A percentile compares a stretch with the other conserved stretches of the same genome.
These are phyloP conservation scores for Pelargonium exstipulatum DNA, from an alignment of 441 rosid species.

Conservation along the genomic window DNA sequence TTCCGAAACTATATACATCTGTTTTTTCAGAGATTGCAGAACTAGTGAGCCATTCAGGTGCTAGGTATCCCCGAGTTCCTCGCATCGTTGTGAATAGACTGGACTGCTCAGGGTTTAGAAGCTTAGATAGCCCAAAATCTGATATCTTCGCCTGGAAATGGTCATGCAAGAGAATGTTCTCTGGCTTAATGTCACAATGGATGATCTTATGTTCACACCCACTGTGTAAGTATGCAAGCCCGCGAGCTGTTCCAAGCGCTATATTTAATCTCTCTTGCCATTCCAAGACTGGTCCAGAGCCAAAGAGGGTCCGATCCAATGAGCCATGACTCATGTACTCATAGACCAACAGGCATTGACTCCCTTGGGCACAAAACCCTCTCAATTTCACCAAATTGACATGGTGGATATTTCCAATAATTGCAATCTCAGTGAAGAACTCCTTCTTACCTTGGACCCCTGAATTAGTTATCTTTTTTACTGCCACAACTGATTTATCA, in stretches of 20 bases:
- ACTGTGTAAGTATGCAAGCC: constrained; percentile 76
- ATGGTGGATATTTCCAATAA: constrained; percentile 75
- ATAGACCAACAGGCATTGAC: constrained; percentile 63
- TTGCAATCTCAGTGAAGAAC: constrained; percentile 77
- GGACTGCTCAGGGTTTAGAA: constrained; percentile 73
- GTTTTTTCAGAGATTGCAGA: constrained; percentile 77
- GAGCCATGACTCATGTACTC: constrained; percentile 88
- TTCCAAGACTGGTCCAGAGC: constrained; percentile 58
- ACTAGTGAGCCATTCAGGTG: constrained; percentile 93
- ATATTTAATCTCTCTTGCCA: constrained; percentile 84
- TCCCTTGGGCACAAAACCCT: constrained; percentile 76
- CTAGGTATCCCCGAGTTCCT: constrained; percentile 96
- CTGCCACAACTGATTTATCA: constrained; percentile 61
- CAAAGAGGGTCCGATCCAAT: constrained; percentile 56
- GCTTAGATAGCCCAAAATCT: constrained; percentile 91
- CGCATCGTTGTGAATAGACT: constrained; percentile 85
- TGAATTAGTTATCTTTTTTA: constrained; percentile 66
- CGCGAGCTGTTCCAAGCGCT: constrained; percentile 85
- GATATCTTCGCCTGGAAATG: constrained; percentile 72
- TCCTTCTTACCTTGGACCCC: constrained; percentile 71
- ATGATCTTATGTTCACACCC: constrained; percentile 78
- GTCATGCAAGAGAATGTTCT: constrained; percentile 73
- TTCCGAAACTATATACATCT: constrained; percentile 86
- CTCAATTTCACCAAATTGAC: constrained; percentile 75
- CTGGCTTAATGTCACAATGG: constrained; percentile 90